Percentiles rank a stretch among this genome's conserved stretches.
Evolutionary conservation across 192 early-diverging fungal genomes (phyloP).

Genomic region (Phycomyces blakesleeanus): DNA sequence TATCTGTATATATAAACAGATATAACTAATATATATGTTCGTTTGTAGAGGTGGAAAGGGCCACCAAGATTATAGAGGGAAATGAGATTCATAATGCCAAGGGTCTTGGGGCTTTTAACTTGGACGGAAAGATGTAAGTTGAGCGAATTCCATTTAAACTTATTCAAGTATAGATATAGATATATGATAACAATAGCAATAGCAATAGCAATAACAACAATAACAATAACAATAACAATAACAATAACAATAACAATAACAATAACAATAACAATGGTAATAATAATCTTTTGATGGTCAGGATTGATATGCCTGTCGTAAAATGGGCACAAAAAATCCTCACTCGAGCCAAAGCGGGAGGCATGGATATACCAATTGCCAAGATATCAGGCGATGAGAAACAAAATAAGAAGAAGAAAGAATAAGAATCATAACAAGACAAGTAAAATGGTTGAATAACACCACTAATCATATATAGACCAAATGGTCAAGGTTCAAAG

Average conservation of each 20-base stretch:
- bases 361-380: constrained; percentile 31
- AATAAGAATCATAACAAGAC: constrained; percentile 6
- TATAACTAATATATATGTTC: background rate
- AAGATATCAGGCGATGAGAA: too few relatives aligned
- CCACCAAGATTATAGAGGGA: constrained; percentile 67
- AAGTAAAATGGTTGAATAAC: background rate
- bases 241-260: too few relatives aligned
- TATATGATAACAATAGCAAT: too few relatives aligned
- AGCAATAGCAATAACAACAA: too few relatives aligned
- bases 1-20: too few relatives aligned
- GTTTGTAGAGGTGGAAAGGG: constrained; percentile 57
- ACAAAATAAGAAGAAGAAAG: constrained; percentile 2
- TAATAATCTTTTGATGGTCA: background rate
- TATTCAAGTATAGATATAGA: too few relatives aligned
- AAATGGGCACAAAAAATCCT: constrained; percentile 85
- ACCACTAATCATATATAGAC: too few relatives aligned
- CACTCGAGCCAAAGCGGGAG: constrained; percentile 59
- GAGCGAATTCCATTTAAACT: background rate
- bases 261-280: too few relatives aligned
- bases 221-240: too few relatives aligned
- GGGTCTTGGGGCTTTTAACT: constrained; percentile 86
- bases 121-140: constrained; percentile 88
- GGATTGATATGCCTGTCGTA: constrained; percentile 84
- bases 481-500: too few relatives aligned
- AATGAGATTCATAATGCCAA: constrained; percentile 58